Conservation (phyloP, 371 early-diverging fungal genomes). For the Saksenaea vasiformis region DNA sequence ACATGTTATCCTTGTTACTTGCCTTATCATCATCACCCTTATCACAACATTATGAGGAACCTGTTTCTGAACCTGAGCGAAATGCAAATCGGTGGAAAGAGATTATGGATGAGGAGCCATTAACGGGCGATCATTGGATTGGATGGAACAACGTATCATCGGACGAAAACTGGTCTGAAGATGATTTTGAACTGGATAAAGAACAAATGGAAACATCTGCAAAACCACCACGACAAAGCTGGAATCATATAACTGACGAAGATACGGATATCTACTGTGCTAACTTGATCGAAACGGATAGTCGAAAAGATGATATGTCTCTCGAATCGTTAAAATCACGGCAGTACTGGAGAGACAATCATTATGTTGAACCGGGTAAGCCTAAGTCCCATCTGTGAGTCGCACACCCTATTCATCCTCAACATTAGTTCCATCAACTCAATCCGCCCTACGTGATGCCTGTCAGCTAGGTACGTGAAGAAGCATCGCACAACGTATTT, state of each 20-base stretch:
- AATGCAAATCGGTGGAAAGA: slow-evolving; percentile 1
- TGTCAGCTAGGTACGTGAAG: neutral
- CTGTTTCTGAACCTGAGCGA: neutral
- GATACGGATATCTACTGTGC: neutral
- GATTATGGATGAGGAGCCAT: slow-evolving; percentile 8
- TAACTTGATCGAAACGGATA: neutral
- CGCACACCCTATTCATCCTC: no score
- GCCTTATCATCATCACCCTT: slow-evolving; percentile 12
- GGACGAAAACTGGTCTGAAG: slow-evolving; percentile 9
- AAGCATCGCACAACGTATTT: neutral
- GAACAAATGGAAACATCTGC: neutral
- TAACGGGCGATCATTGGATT: slow-evolving; percentile 6
- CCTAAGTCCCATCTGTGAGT: no score
- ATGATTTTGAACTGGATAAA: slow-evolving; percentile 3
- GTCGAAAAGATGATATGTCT: neutral
- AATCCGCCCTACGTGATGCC: neutral
- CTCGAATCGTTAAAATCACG: neutral
- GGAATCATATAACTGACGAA: neutral
- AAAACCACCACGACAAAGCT: neutral
- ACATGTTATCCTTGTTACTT: slow-evolving; percentile 17
- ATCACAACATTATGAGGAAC: neutral
- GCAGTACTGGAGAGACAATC: neutral
- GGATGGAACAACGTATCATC: slow-evolving; percentile 6
- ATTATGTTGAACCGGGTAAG: neutral
- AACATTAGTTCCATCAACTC: neutral